phyloP scores from a whole-genome alignment of 345 rosid genomes.

The Linum usitatissimum region DNA sequence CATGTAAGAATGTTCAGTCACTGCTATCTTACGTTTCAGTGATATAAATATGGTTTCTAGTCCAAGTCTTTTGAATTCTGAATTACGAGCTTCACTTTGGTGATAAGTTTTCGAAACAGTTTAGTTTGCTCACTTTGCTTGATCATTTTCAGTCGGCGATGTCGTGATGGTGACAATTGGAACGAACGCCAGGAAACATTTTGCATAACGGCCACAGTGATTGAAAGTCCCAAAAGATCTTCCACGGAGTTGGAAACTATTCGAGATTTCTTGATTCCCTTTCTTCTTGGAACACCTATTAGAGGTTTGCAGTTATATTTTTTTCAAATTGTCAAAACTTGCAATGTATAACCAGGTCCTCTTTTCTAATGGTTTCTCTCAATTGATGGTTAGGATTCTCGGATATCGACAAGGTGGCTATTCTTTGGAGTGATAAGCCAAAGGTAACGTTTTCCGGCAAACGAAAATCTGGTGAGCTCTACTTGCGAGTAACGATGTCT shows the following conservation, averaged over 20 bases:
- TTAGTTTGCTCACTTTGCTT: neutral
- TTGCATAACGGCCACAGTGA: slow-evolving; percentile 44
- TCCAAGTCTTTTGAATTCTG: too few relatives aligned
- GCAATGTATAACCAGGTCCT: neutral
- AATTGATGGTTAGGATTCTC: slow-evolving; percentile 38
- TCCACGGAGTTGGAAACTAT: slow-evolving; percentile 29
- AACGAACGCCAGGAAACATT: slow-evolving; percentile 32
- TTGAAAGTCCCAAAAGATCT: slow-evolving; percentile 30
- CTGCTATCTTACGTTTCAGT: neutral
- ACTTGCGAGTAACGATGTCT: slow-evolving; percentile 57
- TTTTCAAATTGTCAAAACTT: neutral
- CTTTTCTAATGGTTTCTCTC: slow-evolving; percentile 4
- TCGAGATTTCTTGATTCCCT: slow-evolving; percentile 42
- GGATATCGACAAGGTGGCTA: slow-evolving; percentile 69
- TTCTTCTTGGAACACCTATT: slow-evolving; percentile 45
- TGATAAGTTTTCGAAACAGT: neutral
- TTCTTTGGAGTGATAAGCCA: slow-evolving; percentile 57
- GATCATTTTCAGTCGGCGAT: slow-evolving; percentile 2
- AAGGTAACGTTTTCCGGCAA: slow-evolving; percentile 27
- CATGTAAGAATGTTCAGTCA: slow-evolving; percentile 29
- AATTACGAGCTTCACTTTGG: neutral
- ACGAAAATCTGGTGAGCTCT: slow-evolving; percentile 49
- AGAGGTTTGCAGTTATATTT: slow-evolving; percentile 30
- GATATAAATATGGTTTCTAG: neutral
- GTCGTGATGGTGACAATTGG: slow-evolving; percentile 22